phyloP scores from a whole-genome alignment of 495 filamentous ascomycete genomes.

The Beverwykella pulmonaria region DNA sequence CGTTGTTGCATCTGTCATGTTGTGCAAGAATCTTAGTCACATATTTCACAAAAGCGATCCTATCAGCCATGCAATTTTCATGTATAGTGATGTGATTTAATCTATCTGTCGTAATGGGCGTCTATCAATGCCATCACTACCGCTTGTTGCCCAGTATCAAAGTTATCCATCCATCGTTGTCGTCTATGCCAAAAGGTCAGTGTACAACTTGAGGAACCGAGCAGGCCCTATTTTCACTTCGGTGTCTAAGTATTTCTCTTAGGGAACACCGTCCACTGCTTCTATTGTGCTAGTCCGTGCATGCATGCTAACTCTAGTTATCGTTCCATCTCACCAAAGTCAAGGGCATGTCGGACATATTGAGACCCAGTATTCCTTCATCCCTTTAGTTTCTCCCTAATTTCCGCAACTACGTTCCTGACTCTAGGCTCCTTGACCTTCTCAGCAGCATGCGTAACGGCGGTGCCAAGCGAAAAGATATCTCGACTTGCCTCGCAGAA shows the following conservation, averaged over 20 bases:
- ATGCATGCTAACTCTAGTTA: background rate
- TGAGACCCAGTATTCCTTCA: background rate
- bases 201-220: background rate
- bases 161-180: background rate
- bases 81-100: background rate
- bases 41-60: too few relatives aligned
- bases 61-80: background rate
- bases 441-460: slow-evolving; percentile 48
- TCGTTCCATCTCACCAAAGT: background rate
- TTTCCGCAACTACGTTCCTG: slow-evolving; percentile 61
- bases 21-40: too few relatives aligned
- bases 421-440: slow-evolving; percentile 60
- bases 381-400: slow-evolving; percentile 45
- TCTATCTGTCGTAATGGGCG: background rate
- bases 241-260: too few relatives aligned
- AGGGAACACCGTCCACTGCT: too few relatives aligned
- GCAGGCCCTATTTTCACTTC: background rate
- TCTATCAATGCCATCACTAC: background rate
- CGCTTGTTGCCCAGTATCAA: background rate
- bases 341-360: background rate
- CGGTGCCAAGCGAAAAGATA: slow-evolving; percentile 51
- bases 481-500: slow-evolving; percentile 52
- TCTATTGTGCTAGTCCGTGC: too few relatives aligned
- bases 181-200: background rate
- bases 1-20: too few relatives aligned